Evolutionary conservation across 331 rosid species (phyloP).

Genomic region (Quercus tomentella): DNA sequence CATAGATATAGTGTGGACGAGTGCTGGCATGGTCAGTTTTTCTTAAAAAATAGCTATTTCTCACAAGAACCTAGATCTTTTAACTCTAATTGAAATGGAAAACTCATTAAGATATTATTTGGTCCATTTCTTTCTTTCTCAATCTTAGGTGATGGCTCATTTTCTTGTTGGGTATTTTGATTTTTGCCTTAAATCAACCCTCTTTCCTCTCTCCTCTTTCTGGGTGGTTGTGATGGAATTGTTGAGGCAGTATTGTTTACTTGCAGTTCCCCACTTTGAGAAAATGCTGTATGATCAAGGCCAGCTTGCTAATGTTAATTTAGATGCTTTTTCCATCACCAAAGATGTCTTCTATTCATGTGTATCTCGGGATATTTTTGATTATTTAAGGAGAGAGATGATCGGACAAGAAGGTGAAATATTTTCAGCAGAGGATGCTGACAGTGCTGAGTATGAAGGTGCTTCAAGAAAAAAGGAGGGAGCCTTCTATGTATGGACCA

Average conservation of each 20-base stretch:
- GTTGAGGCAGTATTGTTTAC: conserved; percentile 18
- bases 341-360: conserved; percentile 70
- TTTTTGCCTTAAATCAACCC: neutral
- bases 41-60: conserved; percentile 12
- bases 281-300: conserved; percentile 99
- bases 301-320: conserved; percentile 72
- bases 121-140: neutral
- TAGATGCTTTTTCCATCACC: conserved; percentile 77
- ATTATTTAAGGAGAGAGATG: conserved; percentile 90
- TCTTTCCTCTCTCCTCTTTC: neutral
- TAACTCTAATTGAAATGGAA: neutral
- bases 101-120: neutral
- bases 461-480: conserved; percentile 80
- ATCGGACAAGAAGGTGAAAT: conserved; percentile 92
- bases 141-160: neutral
- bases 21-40: conserved; percentile 92
- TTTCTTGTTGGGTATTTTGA: neutral
- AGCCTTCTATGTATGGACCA: conserved; percentile 86
- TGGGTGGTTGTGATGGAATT: conserved; percentile 16
- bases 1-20: conserved; percentile 97
- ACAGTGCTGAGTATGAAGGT: conserved; percentile 86
- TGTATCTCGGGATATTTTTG: conserved; percentile 76
- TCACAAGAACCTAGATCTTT: conserved; percentile 8
- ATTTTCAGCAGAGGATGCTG: conserved; percentile 98
- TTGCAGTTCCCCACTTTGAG: conserved; percentile 98